Evolutionary conservation across 2,329 filamentous ascomycete species (phyloP).

Genomic region (Trichoderma sp.): DNA sequence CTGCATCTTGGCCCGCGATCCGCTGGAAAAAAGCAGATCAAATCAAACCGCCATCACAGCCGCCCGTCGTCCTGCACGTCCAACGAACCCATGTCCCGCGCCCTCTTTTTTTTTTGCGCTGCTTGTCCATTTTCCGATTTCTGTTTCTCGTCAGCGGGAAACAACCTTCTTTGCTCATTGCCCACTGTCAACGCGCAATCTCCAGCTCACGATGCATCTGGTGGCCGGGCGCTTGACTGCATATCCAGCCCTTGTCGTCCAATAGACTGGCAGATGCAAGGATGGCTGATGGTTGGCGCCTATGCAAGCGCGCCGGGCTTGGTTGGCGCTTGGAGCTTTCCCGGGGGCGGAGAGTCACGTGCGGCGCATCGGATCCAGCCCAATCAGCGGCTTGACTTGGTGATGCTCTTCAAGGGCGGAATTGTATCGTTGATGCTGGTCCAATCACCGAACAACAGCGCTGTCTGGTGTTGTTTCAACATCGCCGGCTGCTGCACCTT

Average conservation of each 20-base stretch:
- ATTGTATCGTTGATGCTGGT: background rate
- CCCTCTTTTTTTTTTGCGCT: background rate
- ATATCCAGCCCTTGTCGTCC: background rate
- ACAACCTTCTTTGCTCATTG: constrained; percentile 7
- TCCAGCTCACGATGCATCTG: constrained; percentile 5
- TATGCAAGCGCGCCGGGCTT: constrained; percentile 3
- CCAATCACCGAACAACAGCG: constrained; percentile 4
- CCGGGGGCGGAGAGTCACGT: constrained; percentile 14
- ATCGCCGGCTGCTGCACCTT: background rate
- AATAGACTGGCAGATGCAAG: background rate
- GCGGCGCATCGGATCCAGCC: background rate
- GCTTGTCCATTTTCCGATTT: background rate
- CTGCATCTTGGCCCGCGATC: background rate
- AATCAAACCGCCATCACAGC: constrained; percentile 17
- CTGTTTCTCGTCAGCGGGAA: background rate
- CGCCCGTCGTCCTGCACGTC: background rate
- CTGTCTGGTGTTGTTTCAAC: constrained; percentile 12
- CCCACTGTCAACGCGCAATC: background rate
- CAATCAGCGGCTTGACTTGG: background rate
- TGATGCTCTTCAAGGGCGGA: background rate
- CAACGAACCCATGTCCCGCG: background rate
- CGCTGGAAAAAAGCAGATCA: background rate
- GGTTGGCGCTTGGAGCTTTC: background rate
- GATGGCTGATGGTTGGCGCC: background rate
- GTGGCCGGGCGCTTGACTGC: constrained; percentile 20